Conservation (phyloP, 148 eudicot species). For the Gaultheria prostrata region DNA sequence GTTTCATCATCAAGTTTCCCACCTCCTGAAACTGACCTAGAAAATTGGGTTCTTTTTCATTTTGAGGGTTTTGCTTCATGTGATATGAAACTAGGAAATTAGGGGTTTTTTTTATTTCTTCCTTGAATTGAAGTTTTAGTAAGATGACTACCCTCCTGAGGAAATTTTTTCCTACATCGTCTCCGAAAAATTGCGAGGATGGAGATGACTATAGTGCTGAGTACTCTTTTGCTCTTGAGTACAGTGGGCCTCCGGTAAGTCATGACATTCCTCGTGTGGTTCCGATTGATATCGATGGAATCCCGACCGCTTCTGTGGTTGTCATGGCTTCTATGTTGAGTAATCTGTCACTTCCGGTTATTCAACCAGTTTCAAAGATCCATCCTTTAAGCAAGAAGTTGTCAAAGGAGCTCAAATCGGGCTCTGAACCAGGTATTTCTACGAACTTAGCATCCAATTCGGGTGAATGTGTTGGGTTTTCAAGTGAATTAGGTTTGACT, state of each 20-base stretch:
- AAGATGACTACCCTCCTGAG: conserved; percentile 43
- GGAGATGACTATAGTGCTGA: conserved; percentile 45
- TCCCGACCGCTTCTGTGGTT: conserved; percentile 57
- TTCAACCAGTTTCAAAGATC: conserved; percentile 51
- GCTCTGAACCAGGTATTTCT: not conserved
- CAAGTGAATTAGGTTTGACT: not conserved
- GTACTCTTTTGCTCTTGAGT: conserved; percentile 72
- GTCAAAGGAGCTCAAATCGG: conserved; percentile 13
- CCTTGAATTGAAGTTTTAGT: conserved; percentile 3
- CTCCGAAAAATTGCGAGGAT: conserved; percentile 16
- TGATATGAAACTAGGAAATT: not conserved
- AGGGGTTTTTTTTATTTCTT: not conserved
- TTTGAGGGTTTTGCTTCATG: not conserved
- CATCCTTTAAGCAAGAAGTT: conserved; percentile 12
- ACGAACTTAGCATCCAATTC: not conserved
- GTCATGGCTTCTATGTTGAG: conserved; percentile 28
- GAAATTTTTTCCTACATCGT: conserved; percentile 35
- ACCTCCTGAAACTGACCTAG: not conserved
- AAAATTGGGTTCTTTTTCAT: not conserved
- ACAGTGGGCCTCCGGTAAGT: conserved; percentile 65
- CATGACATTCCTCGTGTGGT: conserved; percentile 46
- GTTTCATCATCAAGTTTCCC: not conserved
- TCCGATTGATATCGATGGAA: conserved; percentile 53
- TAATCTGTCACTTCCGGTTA: conserved; percentile 50
- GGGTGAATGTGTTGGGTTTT: conserved; percentile 13